A percentile compares a stretch with the other conserved stretches of the same genome.
phyloP scores from a whole-genome alignment of 1,284 basidiomycete species.

The Leccinum laetum region DNA sequence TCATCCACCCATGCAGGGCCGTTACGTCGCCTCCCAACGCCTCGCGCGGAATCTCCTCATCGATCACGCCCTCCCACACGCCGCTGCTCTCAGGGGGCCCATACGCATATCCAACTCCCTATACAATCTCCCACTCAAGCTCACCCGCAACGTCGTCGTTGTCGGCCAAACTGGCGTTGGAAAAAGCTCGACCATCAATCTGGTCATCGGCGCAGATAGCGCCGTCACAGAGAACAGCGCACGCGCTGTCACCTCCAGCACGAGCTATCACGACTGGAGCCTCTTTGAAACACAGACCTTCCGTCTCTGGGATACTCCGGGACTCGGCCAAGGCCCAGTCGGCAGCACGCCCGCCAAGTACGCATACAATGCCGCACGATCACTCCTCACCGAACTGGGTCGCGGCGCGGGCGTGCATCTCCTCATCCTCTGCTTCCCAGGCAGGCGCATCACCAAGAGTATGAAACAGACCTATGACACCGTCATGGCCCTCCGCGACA shows the following conservation, averaged over 20 bases:
- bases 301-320: slow-evolving; percentile 32
- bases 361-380: slow-evolving; percentile 20
- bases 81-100: background rate
- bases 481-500: slow-evolving; percentile 15
- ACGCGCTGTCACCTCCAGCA: slow-evolving; percentile 19
- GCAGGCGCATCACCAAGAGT: slow-evolving; percentile 18
- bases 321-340: slow-evolving; percentile 19
- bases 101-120: background rate
- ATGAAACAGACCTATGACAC: slow-evolving; percentile 26
- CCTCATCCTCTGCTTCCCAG: slow-evolving; percentile 26
- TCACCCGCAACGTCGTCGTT: slow-evolving; percentile 25
- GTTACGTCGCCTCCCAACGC: slow-evolving; percentile 15
- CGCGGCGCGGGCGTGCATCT: slow-evolving; percentile 23
- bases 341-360: slow-evolving; percentile 14
- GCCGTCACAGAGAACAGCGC: slow-evolving; percentile 19
- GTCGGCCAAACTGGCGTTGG: slow-evolving; percentile 28
- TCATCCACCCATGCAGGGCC: slow-evolving; percentile 20
- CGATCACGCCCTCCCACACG: slow-evolving; percentile 22
- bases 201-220: slow-evolving; percentile 17
- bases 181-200: slow-evolving; percentile 27
- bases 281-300: slow-evolving; percentile 20
- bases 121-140: slow-evolving; percentile 16
- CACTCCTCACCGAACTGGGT: slow-evolving; percentile 27
- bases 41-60: slow-evolving; percentile 24
- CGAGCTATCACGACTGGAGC: slow-evolving; percentile 25